phyloP scores from a whole-genome alignment of 192 early-diverging fungal species.

The Phycomyces nitens region DNA sequence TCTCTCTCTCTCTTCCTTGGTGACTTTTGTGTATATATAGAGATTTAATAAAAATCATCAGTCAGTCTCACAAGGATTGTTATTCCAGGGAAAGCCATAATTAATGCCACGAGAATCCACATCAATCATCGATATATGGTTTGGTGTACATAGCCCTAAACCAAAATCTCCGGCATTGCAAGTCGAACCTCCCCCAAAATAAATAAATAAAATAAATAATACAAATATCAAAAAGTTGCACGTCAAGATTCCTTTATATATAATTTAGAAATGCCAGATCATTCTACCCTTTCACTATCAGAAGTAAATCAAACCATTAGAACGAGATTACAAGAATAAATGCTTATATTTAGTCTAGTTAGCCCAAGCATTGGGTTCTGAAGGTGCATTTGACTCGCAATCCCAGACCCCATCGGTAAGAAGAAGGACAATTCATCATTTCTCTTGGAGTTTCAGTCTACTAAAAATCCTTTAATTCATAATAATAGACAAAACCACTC shows the following conservation, averaged over 20 bases:
- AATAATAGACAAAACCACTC: constrained; percentile 6
- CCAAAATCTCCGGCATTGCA: too few species aligned
- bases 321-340: neutral
- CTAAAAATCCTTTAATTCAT: too few species aligned
- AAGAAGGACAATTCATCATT: neutral
- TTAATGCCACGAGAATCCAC: neutral
- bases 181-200: too few species aligned
- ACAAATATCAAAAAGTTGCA: too few species aligned
- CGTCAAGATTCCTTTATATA: neutral
- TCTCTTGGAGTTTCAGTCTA: too few species aligned
- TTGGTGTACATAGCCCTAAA: too few species aligned
- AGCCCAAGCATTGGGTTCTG: neutral
- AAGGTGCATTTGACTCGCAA: neutral
- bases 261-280: neutral
- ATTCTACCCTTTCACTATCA: neutral
- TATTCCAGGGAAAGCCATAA: neutral
- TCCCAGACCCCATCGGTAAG: neutral
- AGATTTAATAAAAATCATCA: constrained; percentile 3
- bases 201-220: too few species aligned
- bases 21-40: constrained; percentile 11
- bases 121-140: too few species aligned
- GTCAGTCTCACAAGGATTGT: neutral
- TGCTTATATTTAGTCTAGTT: neutral
- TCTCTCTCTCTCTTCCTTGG: constrained; percentile 3
- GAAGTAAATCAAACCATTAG: neutral